Base-by-base conservation (phyloP, 306 rosid species). In the Vigna radiata region DNA sequence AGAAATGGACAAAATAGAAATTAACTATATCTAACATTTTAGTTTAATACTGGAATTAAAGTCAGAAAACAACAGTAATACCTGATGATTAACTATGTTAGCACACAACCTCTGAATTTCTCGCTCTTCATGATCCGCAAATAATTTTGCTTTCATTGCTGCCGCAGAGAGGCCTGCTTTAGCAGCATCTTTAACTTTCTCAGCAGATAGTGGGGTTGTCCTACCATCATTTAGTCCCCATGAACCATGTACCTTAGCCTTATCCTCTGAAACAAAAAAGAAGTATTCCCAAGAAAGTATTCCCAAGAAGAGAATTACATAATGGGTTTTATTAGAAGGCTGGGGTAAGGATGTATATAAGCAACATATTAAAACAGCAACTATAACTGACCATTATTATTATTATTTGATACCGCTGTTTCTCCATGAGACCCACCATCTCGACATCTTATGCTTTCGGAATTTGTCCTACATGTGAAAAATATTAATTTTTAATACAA, bases 111-210 rank as follows among this genome's bases (percentile, higher is more conserved):
- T 91, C 89, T 96, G 99, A 77, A 96, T 96, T 88, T 96, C 99
- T n/a, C 99, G 88, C 83, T 96, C 99, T 90, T 96, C 99, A 37
- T 96, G 98, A 79, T 96, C 99, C 0, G 98, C 98, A 85, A 96
- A 96, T 72, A 91, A 83, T 84, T 96, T 96, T 29, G 99, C 96
- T 86, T 96, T 96, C 78, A 90, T 90, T 68, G 98, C 99, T 69
- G 99, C 99, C 27, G 98, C 98, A 75, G 96, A 93, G 58, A 96
- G 91, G 85, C 99, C 99, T 23, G 86, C 99, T 83, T 88, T 82
- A 16, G 98, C 97, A 37, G 99, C 98, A 71, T 83, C 93, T 87
- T 91, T 85, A 80, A 92, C 96, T 80, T 89, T 93, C 75, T 96
- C 94, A 70, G 85, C 54, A 49, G 90, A 88, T 82, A 93, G 81